Base-by-base conservation (phyloP, 1,139 yeast genomes). In the Taiozyma onychis region DNA sequence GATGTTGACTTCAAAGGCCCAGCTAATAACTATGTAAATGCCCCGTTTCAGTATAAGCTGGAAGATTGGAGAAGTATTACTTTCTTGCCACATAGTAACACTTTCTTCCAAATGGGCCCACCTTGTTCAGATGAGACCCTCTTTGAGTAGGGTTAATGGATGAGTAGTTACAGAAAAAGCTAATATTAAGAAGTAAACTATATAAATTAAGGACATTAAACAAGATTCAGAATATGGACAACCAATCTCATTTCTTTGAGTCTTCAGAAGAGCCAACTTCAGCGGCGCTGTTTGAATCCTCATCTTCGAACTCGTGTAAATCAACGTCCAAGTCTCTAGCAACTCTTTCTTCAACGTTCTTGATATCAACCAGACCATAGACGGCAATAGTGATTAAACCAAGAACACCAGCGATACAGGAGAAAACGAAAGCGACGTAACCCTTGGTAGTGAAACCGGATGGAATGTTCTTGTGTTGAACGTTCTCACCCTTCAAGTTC, bases 381-480 rank as follows among this genome's bases (percentile, higher is more conserved):
- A 83, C 70, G 54, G 85, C 78, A 64, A 93, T 87, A 54, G 87
- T 78, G 51, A 73, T 75, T 69, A 91, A 74, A 64, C 98, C 99
- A 30, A 86, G 71, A 51, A 88, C 64, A 57, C 96, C 98, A 50
- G 91, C 75, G 54, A 90, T 62, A 65, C 86, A 76, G 30, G 97
- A 89, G 69, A 90, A 80, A 32, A 81, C 84, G 66, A 93, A 72
- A 13, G 98, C 98, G 52, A 91, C 85, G 62, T 86, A 84, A 67
- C 98, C 99, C 61, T 85, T 83, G 44, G 85, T 78, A 44, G 98
- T 91, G 77, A 93, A 91, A 5, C 97, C 97, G 41, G 74, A 65
- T 41, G 98, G 98, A 62, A 93, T 76, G 37, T 74, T 69, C 50
- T 71, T 70, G 22, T 61, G 73, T 69, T 91, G 97, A 42, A 75